Evolutionary conservation across 2,329 filamentous ascomycete genomes (phyloP).

Genomic region (Alternaria ethzedia): DNA sequence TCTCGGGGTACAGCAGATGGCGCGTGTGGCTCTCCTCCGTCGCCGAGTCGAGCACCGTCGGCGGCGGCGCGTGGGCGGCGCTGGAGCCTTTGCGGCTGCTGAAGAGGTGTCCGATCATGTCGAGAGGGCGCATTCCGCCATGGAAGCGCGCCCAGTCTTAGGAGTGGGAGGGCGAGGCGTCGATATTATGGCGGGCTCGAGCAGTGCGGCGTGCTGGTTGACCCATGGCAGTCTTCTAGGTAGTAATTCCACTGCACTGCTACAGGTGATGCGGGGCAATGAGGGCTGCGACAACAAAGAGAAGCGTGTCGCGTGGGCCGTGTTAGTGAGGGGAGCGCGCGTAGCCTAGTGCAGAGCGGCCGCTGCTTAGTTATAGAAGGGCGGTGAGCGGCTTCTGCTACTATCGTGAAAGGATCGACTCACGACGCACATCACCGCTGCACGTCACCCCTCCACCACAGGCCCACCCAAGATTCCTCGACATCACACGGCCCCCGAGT

Average conservation of each 20-base stretch:
- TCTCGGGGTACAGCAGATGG: constrained; percentile 51
- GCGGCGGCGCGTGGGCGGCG: constrained; percentile 30
- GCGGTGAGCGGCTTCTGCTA: constrained; percentile 8
- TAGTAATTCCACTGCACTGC: background rate
- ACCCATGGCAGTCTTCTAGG: constrained; percentile 35
- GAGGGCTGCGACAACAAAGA: background rate
- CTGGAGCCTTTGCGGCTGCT: constrained; percentile 41
- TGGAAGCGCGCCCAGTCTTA: constrained; percentile 15
- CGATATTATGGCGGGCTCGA: constrained; percentile 21
- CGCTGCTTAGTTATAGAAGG: constrained; percentile 9
- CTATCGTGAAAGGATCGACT: constrained; percentile 6
- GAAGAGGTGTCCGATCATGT: constrained; percentile 52
- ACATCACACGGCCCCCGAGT: background rate
- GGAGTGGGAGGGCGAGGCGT: constrained; percentile 10
- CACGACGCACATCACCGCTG: constrained; percentile 1
- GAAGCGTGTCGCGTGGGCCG: constrained; percentile 4
- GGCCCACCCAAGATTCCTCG: background rate
- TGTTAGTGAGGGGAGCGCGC: constrained; percentile 5
- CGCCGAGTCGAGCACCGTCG: constrained; percentile 44
- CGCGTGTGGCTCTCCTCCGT: constrained; percentile 51
- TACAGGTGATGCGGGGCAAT: background rate
- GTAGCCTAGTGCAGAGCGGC: background rate
- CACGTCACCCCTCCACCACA: background rate
- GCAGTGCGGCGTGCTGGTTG: constrained; percentile 26
- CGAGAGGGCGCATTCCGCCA: constrained; percentile 29